Evolutionary conservation across 441 rosid genomes (phyloP).

Genomic region (Eruca vesicaria): DNA sequence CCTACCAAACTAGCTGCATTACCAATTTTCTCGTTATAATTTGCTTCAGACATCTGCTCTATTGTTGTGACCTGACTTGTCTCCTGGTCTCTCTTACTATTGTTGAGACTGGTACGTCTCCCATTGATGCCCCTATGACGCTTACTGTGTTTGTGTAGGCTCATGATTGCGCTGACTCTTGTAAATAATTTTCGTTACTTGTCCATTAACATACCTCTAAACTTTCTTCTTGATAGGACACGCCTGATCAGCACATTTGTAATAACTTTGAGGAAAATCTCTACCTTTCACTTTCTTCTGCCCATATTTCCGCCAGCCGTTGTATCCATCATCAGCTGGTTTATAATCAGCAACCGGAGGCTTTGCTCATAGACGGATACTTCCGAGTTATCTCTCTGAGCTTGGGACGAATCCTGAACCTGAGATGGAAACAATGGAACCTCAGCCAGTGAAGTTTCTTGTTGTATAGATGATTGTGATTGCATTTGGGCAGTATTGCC

Average conservation of each 20-base stretch:
- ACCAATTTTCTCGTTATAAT: conserved; percentile 65
- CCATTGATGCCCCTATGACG: conserved; percentile 35
- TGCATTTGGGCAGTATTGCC: too few relatives aligned
- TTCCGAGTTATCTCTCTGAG: conserved; percentile 26
- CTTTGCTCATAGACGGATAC: conserved; percentile 44
- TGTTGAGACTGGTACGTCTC: conserved; percentile 31
- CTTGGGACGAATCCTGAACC: conserved; percentile 33
- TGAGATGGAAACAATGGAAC: conserved; percentile 23
- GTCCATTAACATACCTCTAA: conserved; percentile 73
- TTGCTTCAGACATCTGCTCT: conserved; percentile 50
- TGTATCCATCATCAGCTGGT: too few relatives aligned
- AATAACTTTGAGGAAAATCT: conserved; percentile 81
- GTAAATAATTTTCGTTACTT: conserved; percentile 79
- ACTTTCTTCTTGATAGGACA: conserved; percentile 92
- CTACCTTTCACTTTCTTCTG: conserved; percentile 92
- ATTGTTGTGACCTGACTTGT: conserved; percentile 51
- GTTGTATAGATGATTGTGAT: too few relatives aligned
- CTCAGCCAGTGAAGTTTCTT: conserved; percentile 23
- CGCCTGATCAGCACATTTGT: conserved; percentile 67
- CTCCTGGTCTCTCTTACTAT: conserved; percentile 51
- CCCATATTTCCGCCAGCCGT: too few relatives aligned
- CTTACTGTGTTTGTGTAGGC: conserved; percentile 54
- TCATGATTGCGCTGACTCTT: conserved; percentile 75
- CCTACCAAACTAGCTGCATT: conserved; percentile 44
- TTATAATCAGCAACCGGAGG: too few relatives aligned